Evolutionary conservation across 208 protist species (phyloP), one percentile per base, ranked within the genome.

Genomic region (Polymyxa betae): DNA sequence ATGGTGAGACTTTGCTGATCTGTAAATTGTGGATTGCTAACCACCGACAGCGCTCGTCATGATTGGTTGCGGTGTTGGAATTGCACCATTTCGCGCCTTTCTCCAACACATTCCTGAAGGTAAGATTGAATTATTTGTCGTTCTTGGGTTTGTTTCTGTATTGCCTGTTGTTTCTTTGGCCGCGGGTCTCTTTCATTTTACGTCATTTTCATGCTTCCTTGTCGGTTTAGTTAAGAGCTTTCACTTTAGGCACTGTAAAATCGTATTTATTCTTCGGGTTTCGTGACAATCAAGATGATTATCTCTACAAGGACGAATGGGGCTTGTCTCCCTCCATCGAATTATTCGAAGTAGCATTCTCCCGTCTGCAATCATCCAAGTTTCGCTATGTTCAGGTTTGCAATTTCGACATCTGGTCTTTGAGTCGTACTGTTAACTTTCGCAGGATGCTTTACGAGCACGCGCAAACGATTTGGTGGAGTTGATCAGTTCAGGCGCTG

Each of bases 41-140:
- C 20, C 54, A 16, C n/a, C 35, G 72, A 5, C 72, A 12, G 5
- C n/a, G 5, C n/a, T 82, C 16, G 72, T 82, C 5, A 82, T 82
- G 72, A 82, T 82, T 43, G 72, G 72, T 20, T 82, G 72, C n/a
- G 72, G 72, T 35, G 72, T 82, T 43, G 72, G 72, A 20, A n/a
- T 82, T 43, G 72, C 72, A 12, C 72, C 72, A 20, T 82, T 82
- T 43, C 72, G 72, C 16, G 5, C 72, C 16, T 82, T 82, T 43
- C n/a, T 82, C 16, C 72, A 82, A 82, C 72, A 82, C n/a, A 5
- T 82, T 20, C 72, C 72, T 20, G 35, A 82, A 45, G 72, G 72
- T 82, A 82, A 5, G 72, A 29, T 16, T 29, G 54, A 66, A 66
- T 29, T 16, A n/a, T n/a, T 66, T 29, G 20, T 16, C 54, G 54